phyloP scores from a whole-genome alignment of 2,329 filamentous ascomycete genomes.

The Botrytis cinerea region DNA sequence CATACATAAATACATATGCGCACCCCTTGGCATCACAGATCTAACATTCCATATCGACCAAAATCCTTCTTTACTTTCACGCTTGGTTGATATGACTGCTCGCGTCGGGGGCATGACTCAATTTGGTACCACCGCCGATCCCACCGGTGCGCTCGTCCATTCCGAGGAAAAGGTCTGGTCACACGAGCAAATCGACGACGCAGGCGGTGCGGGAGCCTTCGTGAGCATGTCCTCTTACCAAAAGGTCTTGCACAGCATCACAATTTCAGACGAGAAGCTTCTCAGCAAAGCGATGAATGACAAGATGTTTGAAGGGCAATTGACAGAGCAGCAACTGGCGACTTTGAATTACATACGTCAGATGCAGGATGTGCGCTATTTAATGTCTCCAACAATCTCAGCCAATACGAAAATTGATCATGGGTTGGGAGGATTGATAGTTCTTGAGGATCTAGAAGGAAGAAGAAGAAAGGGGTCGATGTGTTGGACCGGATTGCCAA shows the following conservation, averaged over 20 bases:
- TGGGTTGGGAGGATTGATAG: slow-evolving; percentile 21
- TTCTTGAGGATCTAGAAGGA: slow-evolving; percentile 17
- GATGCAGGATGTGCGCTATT: background rate
- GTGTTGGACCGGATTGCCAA: slow-evolving; percentile 49
- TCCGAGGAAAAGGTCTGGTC: background rate
- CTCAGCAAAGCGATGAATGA: slow-evolving; percentile 19
- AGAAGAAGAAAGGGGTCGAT: slow-evolving; percentile 22
- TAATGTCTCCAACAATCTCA: background rate
- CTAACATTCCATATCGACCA: slow-evolving; percentile 28
- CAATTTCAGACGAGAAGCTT: slow-evolving; percentile 24
- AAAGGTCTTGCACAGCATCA: slow-evolving; percentile 27
- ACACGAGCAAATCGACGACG: slow-evolving; percentile 14
- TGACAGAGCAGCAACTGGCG: background rate
- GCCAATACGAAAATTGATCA: background rate
- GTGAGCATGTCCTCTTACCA: slow-evolving; percentile 19
- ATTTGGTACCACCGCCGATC: slow-evolving; percentile 14
- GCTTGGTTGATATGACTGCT: slow-evolving; percentile 18
- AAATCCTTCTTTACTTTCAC: slow-evolving; percentile 17
- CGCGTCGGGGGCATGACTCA: slow-evolving; percentile 18
- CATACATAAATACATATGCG: slow-evolving; percentile 31
- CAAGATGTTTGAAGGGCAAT: slow-evolving; percentile 27
- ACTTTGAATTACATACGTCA: background rate
- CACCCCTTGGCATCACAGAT: slow-evolving; percentile 22
- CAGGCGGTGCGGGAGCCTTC: slow-evolving; percentile 22
- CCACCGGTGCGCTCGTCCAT: background rate